phyloP scores from a whole-genome alignment of 2,329 filamentous ascomycete genomes.

The Fusarium sp. region DNA sequence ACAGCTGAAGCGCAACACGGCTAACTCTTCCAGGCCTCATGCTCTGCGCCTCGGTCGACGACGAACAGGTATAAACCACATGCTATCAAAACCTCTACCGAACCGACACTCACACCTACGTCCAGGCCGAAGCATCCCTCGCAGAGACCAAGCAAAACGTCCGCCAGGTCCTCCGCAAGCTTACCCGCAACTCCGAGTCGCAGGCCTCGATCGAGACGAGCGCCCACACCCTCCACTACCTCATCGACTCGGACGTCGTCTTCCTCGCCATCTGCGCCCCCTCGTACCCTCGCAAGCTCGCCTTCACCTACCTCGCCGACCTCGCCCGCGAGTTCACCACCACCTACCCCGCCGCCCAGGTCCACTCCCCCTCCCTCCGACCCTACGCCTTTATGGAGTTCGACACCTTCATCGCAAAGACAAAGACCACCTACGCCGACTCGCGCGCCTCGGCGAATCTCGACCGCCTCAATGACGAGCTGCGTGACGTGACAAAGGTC shows the following conservation, averaged over 20 bases:
- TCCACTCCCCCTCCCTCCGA: conserved; percentile 79
- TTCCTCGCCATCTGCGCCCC: conserved; percentile 95
- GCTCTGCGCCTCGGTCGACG: conserved; percentile 94
- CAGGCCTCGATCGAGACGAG: conserved; percentile 93
- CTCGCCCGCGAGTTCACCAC: conserved; percentile 90
- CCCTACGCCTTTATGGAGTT: conserved; percentile 99
- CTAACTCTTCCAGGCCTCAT: conserved; percentile 77
- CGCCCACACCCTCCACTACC: conserved; percentile 87
- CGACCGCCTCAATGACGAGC: conserved; percentile 94
- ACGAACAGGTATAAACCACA: conserved; percentile 75
- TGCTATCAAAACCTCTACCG: background rate
- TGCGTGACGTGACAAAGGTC: conserved; percentile 97
- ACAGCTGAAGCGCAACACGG: background rate
- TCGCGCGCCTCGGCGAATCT: conserved; percentile 91
- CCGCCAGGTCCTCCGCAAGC: conserved; percentile 87
- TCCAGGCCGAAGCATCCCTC: conserved; percentile 75
- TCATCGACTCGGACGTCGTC: conserved; percentile 84
- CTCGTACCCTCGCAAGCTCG: conserved; percentile 96
- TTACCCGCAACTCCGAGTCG: conserved; percentile 88
- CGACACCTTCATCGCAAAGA: conserved; percentile 94
- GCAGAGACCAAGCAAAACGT: conserved; percentile 90
- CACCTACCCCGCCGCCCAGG: conserved; percentile 80
- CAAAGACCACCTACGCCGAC: conserved; percentile 94
- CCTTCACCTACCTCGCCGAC: conserved; percentile 97
- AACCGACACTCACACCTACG: background rate